A percentile compares a stretch with the other conserved stretches of the same genome.
These are phyloP conservation scores for Asclepias syriaca DNA, from an alignment of 257 asterid genomes.

Conservation along the genomic window DNA sequence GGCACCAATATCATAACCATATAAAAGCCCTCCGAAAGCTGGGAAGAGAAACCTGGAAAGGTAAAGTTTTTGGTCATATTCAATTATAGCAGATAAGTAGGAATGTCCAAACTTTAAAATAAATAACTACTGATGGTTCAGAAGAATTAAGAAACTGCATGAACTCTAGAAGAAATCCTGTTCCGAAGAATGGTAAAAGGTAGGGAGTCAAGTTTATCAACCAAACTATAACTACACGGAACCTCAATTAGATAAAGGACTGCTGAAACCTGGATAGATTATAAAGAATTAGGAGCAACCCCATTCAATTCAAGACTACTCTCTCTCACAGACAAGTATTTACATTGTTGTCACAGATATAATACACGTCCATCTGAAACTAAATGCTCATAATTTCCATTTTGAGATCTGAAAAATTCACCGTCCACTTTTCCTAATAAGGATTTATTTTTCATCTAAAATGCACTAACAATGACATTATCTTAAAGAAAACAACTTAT, in stretches of 20 bases:
- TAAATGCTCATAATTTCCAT: too few species aligned
- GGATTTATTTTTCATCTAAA: too few species aligned
- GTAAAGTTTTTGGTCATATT: neutral
- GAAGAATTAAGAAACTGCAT: neutral
- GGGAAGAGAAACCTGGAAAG: conserved; percentile 83
- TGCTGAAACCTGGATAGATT: neutral
- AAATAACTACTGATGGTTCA: too few species aligned
- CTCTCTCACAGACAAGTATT: neutral
- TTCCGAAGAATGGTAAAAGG: neutral
- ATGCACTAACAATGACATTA: too few species aligned
- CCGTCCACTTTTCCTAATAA: too few species aligned
- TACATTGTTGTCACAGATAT: neutral
- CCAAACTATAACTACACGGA: neutral
- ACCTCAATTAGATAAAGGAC: neutral
- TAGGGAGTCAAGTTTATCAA: neutral
- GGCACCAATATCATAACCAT: conserved; percentile 99
- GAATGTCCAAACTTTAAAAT: neutral
- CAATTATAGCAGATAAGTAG: neutral
- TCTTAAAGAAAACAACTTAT: too few species aligned
- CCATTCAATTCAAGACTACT: neutral
- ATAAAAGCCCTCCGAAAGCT: conserved; percentile 88
- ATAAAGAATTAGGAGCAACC: neutral
- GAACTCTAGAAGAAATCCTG: neutral
- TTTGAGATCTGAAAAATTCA: too few species aligned
- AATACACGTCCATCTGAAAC: neutral